Base-by-base conservation (phyloP, 2,329 filamentous ascomycete genomes). In the Westerdykella sp. region DNA sequence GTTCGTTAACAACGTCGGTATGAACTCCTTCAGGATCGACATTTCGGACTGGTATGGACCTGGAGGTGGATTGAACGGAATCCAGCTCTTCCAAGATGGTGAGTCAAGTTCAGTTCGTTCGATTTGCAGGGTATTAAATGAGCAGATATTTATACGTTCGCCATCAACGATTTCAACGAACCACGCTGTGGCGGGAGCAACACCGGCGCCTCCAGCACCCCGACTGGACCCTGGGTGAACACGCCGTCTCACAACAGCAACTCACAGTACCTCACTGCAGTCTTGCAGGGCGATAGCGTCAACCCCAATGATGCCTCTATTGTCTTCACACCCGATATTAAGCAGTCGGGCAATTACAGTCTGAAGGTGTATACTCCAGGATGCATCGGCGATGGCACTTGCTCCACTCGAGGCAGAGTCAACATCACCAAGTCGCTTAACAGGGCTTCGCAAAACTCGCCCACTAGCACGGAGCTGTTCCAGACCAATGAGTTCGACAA, bases 401-500 rank as follows among this genome's bases (percentile, higher is more conserved):
- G 94, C 63, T 65, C 63, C 14, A 81, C 76, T 12, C 83, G 93
- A 58, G 93, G 91, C 13, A 79, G 81, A 56, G 84, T 96, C 44
- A 89, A 89, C 53, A 75, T 98, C 41, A 91, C 85, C 1, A 86
- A 82, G 72, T 77, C 80, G 2, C 69, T 72, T 6, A 60, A 60
- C 23, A 68, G 53, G 57, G 67, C 54, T 54, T 67, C 55, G 54
- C 47, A 37, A 6, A 41, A 45, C 15, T 21, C 31, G 16, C 72
- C 78, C 5, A 74, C 82, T 44, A 75, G 79, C 22, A 79, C 75
- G 1, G 76, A 78, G 0, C 71, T 96, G 6, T 94, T 79, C 62
- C 93, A 98, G 67, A 95, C 90, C 14, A 98, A 98, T 69, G 79
- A 94, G 63, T 94, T 84, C 65, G 91, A 97, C 73, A 98, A 98